Percentiles rank a stretch among this genome's conserved stretches.
Conservation (phyloP, 192 early-diverging fungal species). For the Physocladia obscura region DNA sequence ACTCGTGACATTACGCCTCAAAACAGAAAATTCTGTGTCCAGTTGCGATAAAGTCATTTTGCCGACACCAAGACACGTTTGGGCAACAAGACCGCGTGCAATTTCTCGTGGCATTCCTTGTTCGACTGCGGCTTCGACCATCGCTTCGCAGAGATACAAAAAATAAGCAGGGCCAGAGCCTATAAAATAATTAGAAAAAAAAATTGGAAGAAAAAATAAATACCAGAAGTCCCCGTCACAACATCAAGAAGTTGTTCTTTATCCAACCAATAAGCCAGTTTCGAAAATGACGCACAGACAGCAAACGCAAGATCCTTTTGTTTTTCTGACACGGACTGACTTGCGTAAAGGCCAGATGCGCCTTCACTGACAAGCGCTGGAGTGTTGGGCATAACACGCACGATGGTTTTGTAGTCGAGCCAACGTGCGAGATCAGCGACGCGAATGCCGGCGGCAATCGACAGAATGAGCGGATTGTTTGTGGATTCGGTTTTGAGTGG, state of each 20-base stretch:
- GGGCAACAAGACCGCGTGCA: conserved; percentile 77
- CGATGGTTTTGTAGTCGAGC: conserved; percentile 61
- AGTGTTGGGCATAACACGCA: conserved; percentile 95
- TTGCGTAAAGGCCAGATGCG: conserved; percentile 81
- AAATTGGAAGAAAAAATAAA: background rate
- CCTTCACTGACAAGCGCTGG: conserved; percentile 85
- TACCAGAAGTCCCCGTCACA: conserved; percentile 78
- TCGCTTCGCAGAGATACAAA: conserved; percentile 67
- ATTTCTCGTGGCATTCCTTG: conserved; percentile 73
- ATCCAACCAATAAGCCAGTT: conserved; percentile 81
- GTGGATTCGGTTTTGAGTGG: conserved; percentile 38
- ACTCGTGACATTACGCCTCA: conserved; percentile 86
- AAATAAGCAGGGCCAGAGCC: conserved; percentile 97
- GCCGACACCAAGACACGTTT: conserved; percentile 90
- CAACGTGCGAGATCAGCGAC: conserved; percentile 73
- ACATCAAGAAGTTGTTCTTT: conserved; percentile 76
- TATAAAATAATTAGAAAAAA: background rate
- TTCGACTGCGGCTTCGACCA: conserved; percentile 71
- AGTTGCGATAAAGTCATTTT: conserved; percentile 72
- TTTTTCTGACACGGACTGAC: conserved; percentile 42
- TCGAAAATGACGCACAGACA: conserved; percentile 74
- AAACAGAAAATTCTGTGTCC: conserved; percentile 65
- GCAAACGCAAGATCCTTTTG: conserved; percentile 70
- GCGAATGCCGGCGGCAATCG: conserved; percentile 87
- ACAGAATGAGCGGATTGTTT: conserved; percentile 64